Evolutionary conservation across 176 grass and related monocot species (phyloP), one percentile per base, ranked within the genome.

Genomic region (Phoenix dactylifera): DNA sequence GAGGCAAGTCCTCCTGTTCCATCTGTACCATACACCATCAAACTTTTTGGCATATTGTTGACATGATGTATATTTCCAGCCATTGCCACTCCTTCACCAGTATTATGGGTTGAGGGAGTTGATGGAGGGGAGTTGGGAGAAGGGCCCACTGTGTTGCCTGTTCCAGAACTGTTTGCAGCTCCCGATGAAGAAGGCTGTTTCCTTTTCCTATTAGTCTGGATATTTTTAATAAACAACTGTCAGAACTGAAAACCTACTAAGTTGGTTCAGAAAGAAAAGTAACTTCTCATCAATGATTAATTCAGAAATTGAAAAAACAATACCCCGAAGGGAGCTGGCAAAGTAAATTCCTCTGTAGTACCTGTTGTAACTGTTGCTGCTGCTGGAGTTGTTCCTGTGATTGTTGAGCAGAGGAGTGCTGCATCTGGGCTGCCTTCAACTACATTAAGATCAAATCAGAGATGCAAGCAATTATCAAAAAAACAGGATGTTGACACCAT

Each of bases 101-200:
- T 83, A 16, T 75, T 93, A 93, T 98, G 84, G 35, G 85, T 92
- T 62, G 85, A 98, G 67, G 88, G 94, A 57, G 84, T 98, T 64
- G 93, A 98, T 16, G 94, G 79, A 72, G 84, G 94, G 28, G 94
- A 98, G 72, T 71, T 98, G 49, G 76, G 32, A 54, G 82, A 82
- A 72, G 84, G 93, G 35, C 87, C 87, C 52, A 88, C 85, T 22
- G 94, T 93, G 54, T 92, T 92, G 70, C 94, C 94, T 58, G 94
- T 98, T 26, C 94, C 94, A 30, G 88, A 89, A 74, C 94, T 98
- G 69, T 98, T 92, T 71, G 94, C 94, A 65, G 94, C 62, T 69
- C 94, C 94, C 49, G 94, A 92, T 18, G 87, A 92, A 55, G 94
- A 76, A 73, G 87, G 62, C 57, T 92, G 94, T 57, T 98, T 98